phyloP scores from a whole-genome alignment of 345 rosid genomes.

The Chamaenerion angustifolium region DNA sequence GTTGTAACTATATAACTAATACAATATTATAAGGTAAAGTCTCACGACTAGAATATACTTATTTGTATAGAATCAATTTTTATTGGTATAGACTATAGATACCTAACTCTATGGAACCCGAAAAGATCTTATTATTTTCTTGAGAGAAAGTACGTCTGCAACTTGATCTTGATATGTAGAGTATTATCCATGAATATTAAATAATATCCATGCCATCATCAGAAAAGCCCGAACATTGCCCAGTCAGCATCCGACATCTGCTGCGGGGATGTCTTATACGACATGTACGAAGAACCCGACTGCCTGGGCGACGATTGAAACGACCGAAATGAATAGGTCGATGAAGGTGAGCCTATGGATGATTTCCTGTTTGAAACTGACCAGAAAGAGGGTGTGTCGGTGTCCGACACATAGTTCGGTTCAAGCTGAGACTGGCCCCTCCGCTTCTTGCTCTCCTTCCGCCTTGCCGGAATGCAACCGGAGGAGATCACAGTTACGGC shows the following conservation, averaged over 20 bases:
- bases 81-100: no score
- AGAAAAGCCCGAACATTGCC: conserved; percentile 69
- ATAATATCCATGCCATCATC: neutral
- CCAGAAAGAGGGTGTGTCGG: conserved; percentile 37
- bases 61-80: no score
- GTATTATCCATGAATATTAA: no score
- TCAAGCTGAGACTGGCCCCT: conserved; percentile 12
- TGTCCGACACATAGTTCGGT: conserved; percentile 25
- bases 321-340: conserved; percentile 23
- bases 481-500: conserved; percentile 21
- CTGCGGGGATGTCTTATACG: conserved; percentile 44
- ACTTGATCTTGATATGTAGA: no score
- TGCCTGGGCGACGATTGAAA: conserved; percentile 6
- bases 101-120: no score
- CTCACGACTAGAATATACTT: no score
- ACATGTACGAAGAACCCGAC: conserved; percentile 31
- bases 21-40: no score
- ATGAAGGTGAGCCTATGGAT: conserved; percentile 34
- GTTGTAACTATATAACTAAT: no score
- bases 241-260: conserved; percentile 38
- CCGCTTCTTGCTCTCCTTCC: conserved; percentile 18
- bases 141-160: no score
- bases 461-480: conserved; percentile 60
- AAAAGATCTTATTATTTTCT: no score
- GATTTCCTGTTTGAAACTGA: conserved; percentile 43